Evolutionary conservation across 192 early-diverging fungal genomes (phyloP), one percentile per base, ranked within the genome.

Genomic region (Backusella psychrophila): DNA sequence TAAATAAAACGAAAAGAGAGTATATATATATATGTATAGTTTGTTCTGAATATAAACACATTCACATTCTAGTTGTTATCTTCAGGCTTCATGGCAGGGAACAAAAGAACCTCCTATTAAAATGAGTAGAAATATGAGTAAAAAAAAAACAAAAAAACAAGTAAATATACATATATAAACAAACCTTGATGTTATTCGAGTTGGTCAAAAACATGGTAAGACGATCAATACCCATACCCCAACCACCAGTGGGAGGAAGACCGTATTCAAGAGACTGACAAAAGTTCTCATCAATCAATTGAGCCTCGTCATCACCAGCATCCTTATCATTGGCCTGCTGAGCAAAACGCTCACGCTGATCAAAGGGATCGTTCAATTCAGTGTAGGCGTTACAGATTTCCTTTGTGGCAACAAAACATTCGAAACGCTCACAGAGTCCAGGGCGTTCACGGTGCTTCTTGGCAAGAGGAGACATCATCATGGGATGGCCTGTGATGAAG

Each of bases 361-460:
- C 98, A 82, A 96, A 97, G 49, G 98, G 98, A 88, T 99, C 98
- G 90, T 99, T 99, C 84, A 99, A 90, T 91, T 99, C 98, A 7
- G 98, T 99, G 92, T 98, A 99, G 29, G 97, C 95, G 77, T 99
- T 99, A 89, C 95, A 96, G 68, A 99, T 90, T 82, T 99, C 98
- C 93, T 98, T 99, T 85, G 96, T 97, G 72, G 96, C 97, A 6
- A 99, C 96, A 82, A 99, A 99, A 79, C 95, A 91, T 88, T 99
- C 97, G 79, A 99, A 99, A 56, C 97, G 95, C 85, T 99, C 97
- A 89, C 95, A 97, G 41, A 99, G 87, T 44, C 98, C 98, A 46
- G 92, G 86, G 66, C 87, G 88, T 39, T 90, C 89, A 73, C 98
- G 94, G 81, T 99, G 97, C 72, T 91, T 91, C 93, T 99, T 99